A percentile compares a stretch with the other conserved stretches of the same genome.
These are phyloP conservation scores for Passiflora organensis DNA, from an alignment of 345 rosid species.

Conservation along the genomic window DNA sequence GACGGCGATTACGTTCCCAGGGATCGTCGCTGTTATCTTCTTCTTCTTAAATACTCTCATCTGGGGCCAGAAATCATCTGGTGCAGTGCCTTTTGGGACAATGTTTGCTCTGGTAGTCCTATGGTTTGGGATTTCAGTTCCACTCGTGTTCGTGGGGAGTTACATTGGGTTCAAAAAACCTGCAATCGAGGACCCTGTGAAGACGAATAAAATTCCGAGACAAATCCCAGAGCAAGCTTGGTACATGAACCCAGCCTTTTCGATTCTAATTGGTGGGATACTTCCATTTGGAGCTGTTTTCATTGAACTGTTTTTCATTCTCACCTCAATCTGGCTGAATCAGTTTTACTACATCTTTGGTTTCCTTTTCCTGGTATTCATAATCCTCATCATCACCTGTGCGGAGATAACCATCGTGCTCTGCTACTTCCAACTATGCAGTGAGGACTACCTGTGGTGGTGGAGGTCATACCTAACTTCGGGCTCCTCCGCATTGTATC, in stretches of 20 bases:
- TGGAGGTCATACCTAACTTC: conserved; percentile 89
- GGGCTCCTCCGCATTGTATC: conserved; percentile 70
- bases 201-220: conserved; percentile 76
- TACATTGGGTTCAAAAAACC: conserved; percentile 72
- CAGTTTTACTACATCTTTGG: conserved; percentile 88
- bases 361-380: conserved; percentile 66
- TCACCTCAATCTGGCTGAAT: conserved; percentile 86
- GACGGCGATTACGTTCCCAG: conserved; percentile 74
- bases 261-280: conserved; percentile 70
- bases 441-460: conserved; percentile 85
- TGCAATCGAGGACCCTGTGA: conserved; percentile 65
- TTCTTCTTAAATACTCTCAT: conserved; percentile 66
- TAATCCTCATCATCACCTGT: conserved; percentile 63
- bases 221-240: conserved; percentile 85
- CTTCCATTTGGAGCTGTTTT: conserved; percentile 80
- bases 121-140: conserved; percentile 81
- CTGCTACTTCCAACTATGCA: conserved; percentile 80
- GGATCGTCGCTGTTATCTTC: conserved; percentile 54
- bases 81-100: conserved; percentile 86
- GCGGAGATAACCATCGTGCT: conserved; percentile 73
- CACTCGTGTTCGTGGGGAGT: conserved; percentile 60
- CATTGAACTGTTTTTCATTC: conserved; percentile 82
- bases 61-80: conserved; percentile 84
- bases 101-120: conserved; percentile 70
- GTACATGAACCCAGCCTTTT: conserved; percentile 80